Evolutionary conservation across 345 rosid genomes (phyloP).

Genomic region (Erodium maritimum): DNA sequence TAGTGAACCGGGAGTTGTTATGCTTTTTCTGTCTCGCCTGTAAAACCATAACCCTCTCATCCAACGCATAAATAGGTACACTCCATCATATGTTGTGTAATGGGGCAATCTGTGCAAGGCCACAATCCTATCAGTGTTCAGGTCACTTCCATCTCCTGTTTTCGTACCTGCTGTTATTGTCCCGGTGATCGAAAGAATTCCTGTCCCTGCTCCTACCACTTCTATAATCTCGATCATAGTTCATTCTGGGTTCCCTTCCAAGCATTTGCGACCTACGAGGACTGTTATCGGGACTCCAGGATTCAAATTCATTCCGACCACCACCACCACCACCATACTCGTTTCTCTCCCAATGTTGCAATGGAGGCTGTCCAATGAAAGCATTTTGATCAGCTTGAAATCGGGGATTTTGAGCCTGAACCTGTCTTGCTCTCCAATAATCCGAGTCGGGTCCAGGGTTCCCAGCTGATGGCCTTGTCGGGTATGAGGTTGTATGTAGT

Average conservation of each 20-base stretch:
- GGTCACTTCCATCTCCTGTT: constrained; percentile 48
- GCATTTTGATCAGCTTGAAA: constrained; percentile 27
- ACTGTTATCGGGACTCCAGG: constrained; percentile 86
- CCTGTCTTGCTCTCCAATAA: constrained; percentile 41
- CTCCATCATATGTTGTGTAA: too few species aligned
- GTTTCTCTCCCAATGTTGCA: constrained; percentile 26
- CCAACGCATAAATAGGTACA: too few species aligned
- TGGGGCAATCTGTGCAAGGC: too few species aligned
- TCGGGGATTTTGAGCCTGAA: constrained; percentile 23
- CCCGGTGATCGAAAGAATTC: constrained; percentile 31
- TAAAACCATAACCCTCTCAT: too few species aligned
- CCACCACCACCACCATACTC: constrained; percentile 15
- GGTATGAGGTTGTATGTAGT: not conserved
- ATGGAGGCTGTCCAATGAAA: constrained; percentile 8
- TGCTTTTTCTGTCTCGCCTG: not conserved
- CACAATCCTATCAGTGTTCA: constrained; percentile 8
- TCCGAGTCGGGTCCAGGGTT: constrained; percentile 7
- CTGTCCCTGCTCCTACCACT: constrained; percentile 32
- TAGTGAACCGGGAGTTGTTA: too few species aligned
- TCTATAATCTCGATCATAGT: constrained; percentile 15
- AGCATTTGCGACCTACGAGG: constrained; percentile 34
- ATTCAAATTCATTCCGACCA: constrained; percentile 45
- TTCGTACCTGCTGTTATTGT: constrained; percentile 23
- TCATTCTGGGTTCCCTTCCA: constrained; percentile 18
- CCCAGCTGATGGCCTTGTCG: not conserved